These are phyloP conservation scores for Dimargaris cristalligena DNA, from an alignment of 192 early-diverging fungal species.

Conservation along the genomic window DNA sequence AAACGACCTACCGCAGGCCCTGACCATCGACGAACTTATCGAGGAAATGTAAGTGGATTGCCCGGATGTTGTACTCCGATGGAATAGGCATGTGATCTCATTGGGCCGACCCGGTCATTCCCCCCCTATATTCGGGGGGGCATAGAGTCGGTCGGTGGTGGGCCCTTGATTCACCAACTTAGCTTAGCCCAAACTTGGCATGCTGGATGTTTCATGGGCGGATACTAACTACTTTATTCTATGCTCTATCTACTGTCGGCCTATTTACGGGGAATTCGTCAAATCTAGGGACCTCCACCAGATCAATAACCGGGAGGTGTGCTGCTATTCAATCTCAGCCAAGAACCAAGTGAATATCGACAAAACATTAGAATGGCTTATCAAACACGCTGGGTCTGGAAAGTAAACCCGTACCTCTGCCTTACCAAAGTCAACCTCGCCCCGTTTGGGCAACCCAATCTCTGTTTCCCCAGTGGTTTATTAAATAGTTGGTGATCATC, in stretches of 20 bases:
- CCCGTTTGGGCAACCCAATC: background rate
- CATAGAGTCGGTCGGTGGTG: too few species aligned
- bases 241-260: too few species aligned
- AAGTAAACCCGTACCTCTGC: background rate
- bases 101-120: too few species aligned
- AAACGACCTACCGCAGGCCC: conserved; percentile 82
- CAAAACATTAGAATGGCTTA: conserved; percentile 90
- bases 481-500: background rate
- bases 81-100: too few species aligned
- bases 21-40: conserved; percentile 76
- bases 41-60: conserved; percentile 59
- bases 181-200: too few species aligned
- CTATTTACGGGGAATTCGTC: too few species aligned
- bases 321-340: conserved; percentile 96
- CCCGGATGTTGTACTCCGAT: too few species aligned
- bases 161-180: too few species aligned
- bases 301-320: conserved; percentile 85
- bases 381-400: conserved; percentile 35
- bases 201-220: too few species aligned
- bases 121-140: too few species aligned
- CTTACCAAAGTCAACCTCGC: background rate
- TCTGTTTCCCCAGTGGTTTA: background rate
- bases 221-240: too few species aligned
- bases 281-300: conserved; percentile 65
- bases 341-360: conserved; percentile 98